Evolutionary conservation across 352 stramenopile genomes (phyloP).

Genomic region (Thalassiosira livingstoniorum): DNA sequence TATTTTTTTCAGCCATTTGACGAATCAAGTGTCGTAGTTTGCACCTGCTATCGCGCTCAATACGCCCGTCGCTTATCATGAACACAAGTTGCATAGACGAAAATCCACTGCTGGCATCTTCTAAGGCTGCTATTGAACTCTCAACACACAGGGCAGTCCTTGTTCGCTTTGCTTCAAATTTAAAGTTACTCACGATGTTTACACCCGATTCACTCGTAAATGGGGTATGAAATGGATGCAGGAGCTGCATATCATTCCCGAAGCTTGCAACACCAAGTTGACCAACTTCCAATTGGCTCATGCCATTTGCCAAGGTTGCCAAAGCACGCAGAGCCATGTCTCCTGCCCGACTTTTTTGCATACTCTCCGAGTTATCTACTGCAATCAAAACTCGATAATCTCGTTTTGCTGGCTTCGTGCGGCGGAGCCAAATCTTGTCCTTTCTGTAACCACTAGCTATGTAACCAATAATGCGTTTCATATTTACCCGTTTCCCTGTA

Average conservation of each 20-base stretch:
- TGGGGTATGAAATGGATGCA: conserved; percentile 96
- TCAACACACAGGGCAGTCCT: conserved; percentile 95
- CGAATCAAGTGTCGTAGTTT: conserved; percentile 95
- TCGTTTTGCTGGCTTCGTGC: conserved; percentile 97
- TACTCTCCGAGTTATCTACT: conserved; percentile 99
- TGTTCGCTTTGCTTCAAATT: conserved; percentile 97
- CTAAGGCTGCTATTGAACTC: conserved; percentile 91
- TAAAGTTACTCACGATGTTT: conserved; percentile 94
- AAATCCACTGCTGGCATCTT: conserved; percentile 78
- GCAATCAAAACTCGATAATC: conserved; percentile 99
- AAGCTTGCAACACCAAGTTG: conserved; percentile 94
- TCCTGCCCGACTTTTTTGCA: conserved; percentile 96
- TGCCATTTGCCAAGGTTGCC: conserved; percentile 95
- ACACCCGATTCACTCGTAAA: conserved; percentile 96
- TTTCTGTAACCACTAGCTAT: conserved; percentile 99
- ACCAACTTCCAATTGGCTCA: conserved; percentile 97
- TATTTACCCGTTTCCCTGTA: conserved; percentile 99
- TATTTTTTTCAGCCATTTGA: conserved; percentile 96
- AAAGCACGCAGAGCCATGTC: conserved; percentile 95
- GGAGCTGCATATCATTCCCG: conserved; percentile 94
- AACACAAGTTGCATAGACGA: conserved; percentile 96
- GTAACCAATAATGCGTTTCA: conserved; percentile 99
- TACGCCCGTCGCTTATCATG: conserved; percentile 98
- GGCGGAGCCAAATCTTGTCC: conserved; percentile 99
- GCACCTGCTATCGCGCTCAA: conserved; percentile 95